Conservation (phyloP, 2,329 filamentous ascomycete species). For the Diaporthe batatas region DNA sequence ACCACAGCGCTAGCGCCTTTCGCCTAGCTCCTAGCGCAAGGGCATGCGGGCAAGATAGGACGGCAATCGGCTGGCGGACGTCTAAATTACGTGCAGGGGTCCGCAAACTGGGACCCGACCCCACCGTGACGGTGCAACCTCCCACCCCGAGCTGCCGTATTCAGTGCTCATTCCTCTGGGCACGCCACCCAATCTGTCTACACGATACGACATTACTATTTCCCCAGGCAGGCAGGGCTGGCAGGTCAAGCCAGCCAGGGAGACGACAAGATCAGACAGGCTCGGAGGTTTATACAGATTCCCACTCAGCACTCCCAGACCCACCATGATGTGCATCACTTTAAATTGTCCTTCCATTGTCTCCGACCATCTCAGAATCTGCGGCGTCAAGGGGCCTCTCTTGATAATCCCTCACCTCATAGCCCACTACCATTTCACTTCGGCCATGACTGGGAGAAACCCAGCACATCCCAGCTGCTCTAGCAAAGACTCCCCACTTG, state of each 20-base stretch:
- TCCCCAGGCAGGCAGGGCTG: not conserved
- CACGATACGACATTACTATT: not conserved
- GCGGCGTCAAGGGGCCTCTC: not conserved
- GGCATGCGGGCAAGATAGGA: slow-evolving; percentile 29
- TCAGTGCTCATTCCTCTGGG: not conserved
- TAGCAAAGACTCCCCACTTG: not conserved
- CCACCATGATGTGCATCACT: slow-evolving; percentile 10
- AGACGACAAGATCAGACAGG: not conserved
- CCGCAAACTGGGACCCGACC: not conserved
- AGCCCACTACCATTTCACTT: not conserved
- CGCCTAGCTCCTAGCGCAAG: slow-evolving; percentile 12
- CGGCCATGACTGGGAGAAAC: not conserved
- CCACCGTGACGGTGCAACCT: slow-evolving; percentile 22
- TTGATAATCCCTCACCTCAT: not conserved
- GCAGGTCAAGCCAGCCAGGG: not conserved
- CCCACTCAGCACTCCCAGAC: not conserved
- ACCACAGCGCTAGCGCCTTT: slow-evolving; percentile 28
- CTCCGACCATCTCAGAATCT: slow-evolving; percentile 9
- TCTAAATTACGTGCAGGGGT: slow-evolving; percentile 21
- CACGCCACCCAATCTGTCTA: not conserved
- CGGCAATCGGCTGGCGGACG: slow-evolving; percentile 4
- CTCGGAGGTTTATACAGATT: not conserved
- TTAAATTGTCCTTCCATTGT: slow-evolving; percentile 16
- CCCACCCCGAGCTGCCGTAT: not conserved
- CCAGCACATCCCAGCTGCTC: not conserved